Evolutionary conservation across 2,329 filamentous ascomycete species (phyloP).

Genomic region (Dothistroma pini): DNA sequence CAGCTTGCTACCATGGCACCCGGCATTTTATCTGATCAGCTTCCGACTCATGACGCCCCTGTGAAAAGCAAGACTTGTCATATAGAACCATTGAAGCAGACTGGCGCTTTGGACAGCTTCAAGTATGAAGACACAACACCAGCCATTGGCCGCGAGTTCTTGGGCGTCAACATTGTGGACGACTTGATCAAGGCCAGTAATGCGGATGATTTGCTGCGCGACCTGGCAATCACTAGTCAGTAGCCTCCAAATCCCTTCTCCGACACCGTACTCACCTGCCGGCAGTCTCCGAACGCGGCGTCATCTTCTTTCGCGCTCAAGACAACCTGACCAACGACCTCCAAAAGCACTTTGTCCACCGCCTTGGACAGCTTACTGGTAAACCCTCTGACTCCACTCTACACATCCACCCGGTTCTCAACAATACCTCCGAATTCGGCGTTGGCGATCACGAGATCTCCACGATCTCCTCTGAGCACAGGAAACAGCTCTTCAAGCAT

Average conservation of each 20-base stretch:
- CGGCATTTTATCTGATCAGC: conserved; percentile 16
- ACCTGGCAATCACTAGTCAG: conserved; percentile 21
- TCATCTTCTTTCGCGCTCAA: conserved; percentile 66
- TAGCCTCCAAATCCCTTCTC: not conserved
- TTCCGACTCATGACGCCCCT: not conserved
- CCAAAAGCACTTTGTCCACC: conserved; percentile 60
- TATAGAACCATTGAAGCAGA: conserved; percentile 46
- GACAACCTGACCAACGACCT: conserved; percentile 58
- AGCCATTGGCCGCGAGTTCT: conserved; percentile 59
- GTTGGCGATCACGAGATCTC: conserved; percentile 57
- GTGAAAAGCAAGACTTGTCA: conserved; percentile 8
- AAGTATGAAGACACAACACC: conserved; percentile 59
- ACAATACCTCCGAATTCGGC: conserved; percentile 53
- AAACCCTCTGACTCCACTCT: conserved; percentile 56
- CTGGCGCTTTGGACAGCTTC: conserved; percentile 41
- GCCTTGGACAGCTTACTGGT: conserved; percentile 57
- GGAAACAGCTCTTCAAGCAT: conserved; percentile 46
- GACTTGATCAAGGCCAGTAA: conserved; percentile 53
- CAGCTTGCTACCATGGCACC: conserved; percentile 15
- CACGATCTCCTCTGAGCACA: conserved; percentile 57
- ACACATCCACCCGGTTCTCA: conserved; percentile 59
- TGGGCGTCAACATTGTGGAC: conserved; percentile 57
- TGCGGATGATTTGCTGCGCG: conserved; percentile 18
- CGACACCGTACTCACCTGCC: not conserved
- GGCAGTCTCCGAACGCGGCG: conserved; percentile 63